These are phyloP conservation scores for Parvularia atlantis DNA, from an alignment of 78 protist species.

Conservation along the genomic window DNA sequence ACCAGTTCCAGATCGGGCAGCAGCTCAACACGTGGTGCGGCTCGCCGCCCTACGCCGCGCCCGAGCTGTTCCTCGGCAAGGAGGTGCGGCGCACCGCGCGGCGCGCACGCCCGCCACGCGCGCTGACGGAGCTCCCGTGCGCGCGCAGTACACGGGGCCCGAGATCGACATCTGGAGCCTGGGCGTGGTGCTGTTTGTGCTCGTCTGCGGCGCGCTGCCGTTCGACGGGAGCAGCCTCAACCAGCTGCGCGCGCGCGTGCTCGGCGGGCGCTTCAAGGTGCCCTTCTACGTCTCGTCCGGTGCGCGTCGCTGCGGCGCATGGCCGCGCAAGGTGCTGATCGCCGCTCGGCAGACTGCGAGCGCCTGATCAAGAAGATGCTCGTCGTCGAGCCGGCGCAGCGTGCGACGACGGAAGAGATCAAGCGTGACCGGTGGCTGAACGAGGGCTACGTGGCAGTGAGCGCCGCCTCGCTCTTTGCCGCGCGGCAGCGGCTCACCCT, in stretches of 20 bases:
- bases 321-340: background rate
- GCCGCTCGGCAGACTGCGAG: conserved; percentile 17
- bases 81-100: conserved; percentile 63
- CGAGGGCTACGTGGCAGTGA: background rate
- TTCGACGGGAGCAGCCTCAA: conserved; percentile 92
- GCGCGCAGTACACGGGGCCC: conserved; percentile 63
- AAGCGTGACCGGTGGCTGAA: conserved; percentile 54
- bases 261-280: conserved; percentile 48
- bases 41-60: conserved; percentile 65
- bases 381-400: conserved; percentile 77
- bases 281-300: conserved; percentile 40
- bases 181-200: conserved; percentile 89
- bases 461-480: too few species aligned
- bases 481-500: too few species aligned
- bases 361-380: conserved; percentile 85
- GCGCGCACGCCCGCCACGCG: conserved; percentile 69
- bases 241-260: conserved; percentile 81
- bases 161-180: conserved; percentile 82
- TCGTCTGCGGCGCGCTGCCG: conserved; percentile 93
- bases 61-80: conserved; percentile 49
- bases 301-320: background rate
- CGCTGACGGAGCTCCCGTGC: too few species aligned
- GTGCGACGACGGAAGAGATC: conserved; percentile 62
- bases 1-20: conserved; percentile 47
- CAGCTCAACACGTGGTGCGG: conserved; percentile 73